phyloP scores from a whole-genome alignment of 139 green algal species.

The Closterium sp. region DNA sequence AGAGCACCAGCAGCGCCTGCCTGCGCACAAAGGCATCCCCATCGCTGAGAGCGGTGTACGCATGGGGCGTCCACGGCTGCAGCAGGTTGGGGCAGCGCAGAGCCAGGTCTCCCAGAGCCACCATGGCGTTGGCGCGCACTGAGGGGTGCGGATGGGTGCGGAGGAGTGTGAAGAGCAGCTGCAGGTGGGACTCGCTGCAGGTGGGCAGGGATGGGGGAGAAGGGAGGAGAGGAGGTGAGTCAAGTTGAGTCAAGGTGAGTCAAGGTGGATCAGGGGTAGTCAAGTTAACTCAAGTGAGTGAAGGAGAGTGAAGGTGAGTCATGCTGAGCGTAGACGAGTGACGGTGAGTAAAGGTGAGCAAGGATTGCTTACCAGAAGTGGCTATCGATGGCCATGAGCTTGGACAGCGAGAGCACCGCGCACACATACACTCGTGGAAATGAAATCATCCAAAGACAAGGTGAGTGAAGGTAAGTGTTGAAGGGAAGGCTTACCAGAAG shows the following conservation, averaged over 20 bases:
- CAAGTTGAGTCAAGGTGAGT: too few relatives aligned
- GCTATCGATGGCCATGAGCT: conserved; percentile 79
- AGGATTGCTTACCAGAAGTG: not conserved
- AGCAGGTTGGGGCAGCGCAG: conserved; percentile 89
- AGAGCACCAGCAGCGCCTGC: conserved; percentile 80
- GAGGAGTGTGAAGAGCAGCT: conserved; percentile 50
- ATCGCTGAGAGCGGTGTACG: conserved; percentile 77
- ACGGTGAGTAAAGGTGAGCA: not conserved
- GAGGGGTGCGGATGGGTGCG: conserved; percentile 41
- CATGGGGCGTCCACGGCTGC: conserved; percentile 86
- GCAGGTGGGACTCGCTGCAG: conserved; percentile 58
- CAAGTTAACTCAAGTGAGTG: conserved; percentile 4
- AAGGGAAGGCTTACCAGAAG: too few relatives aligned
- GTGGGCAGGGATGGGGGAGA: conserved; percentile 62
- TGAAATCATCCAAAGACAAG: too few relatives aligned
- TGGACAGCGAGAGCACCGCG: conserved; percentile 80
- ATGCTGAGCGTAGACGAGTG: too few relatives aligned
- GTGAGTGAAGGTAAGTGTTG: not conserved
- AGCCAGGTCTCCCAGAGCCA: conserved; percentile 86
- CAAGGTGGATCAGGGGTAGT: too few relatives aligned
- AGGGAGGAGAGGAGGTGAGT: not conserved
- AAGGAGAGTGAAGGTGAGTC: not conserved
- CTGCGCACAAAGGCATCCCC: conserved; percentile 62
- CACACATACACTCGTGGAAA: conserved; percentile 71
- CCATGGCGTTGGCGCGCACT: conserved; percentile 75